Evolutionary conservation across 257 asterid species (phyloP).

Genomic region (Solanum paucissectum): DNA sequence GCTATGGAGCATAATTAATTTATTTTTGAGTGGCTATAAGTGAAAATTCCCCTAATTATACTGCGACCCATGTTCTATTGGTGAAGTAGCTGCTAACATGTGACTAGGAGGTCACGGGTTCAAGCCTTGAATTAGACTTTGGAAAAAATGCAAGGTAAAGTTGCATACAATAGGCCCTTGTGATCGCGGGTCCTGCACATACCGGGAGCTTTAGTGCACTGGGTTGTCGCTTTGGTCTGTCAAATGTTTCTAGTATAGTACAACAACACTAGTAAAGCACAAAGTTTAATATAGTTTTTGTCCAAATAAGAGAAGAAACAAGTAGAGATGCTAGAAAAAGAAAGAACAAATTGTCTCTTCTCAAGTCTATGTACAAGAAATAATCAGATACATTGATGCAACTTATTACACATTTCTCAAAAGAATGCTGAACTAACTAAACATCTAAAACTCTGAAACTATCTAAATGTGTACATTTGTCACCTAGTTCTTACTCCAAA

Average conservation of each 20-base stretch:
- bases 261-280: not conserved
- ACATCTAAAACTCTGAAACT: not conserved
- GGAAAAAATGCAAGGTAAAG: too few relatives aligned
- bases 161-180: not conserved
- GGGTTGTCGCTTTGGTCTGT: not conserved
- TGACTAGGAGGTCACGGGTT: not conserved
- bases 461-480: not conserved
- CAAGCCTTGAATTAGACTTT: not conserved
- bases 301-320: not conserved
- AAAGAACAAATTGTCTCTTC: not conserved
- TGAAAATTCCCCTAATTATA: too few relatives aligned
- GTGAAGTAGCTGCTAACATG: too few relatives aligned
- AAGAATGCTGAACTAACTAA: not conserved
- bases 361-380: not conserved
- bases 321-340: not conserved
- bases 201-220: too few relatives aligned
- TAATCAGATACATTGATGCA: not conserved
- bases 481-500: slow-evolving; percentile 26
- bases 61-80: too few relatives aligned
- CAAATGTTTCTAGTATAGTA: not conserved
- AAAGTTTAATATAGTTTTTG: not conserved
- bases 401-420: not conserved
- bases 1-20: too few relatives aligned
- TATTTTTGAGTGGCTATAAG: too few relatives aligned
- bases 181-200: not conserved